Conservation (phyloP, 768 basidiomycete species). For the Hortiboletus campestris region DNA sequence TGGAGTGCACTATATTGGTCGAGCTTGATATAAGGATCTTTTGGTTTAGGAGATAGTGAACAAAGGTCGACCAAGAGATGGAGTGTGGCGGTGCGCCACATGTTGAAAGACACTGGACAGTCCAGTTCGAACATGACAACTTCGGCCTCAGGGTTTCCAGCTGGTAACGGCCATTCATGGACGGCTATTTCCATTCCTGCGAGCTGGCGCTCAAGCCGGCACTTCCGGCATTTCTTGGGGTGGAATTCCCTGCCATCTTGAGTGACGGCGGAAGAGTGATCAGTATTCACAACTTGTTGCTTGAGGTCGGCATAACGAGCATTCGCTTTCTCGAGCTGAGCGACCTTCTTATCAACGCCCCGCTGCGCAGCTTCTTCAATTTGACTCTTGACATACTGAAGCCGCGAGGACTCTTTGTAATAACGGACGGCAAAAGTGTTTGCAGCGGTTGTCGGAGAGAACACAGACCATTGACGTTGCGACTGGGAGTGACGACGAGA, state of each 20-base stretch:
- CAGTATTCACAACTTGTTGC: slow-evolving; percentile 2
- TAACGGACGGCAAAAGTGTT: slow-evolving; percentile 37
- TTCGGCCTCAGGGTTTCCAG: slow-evolving; percentile 18
- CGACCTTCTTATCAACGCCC: slow-evolving; percentile 23
- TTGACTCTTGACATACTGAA: slow-evolving; percentile 24
- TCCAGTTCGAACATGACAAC: slow-evolving; percentile 42
- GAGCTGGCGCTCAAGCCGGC: slow-evolving; percentile 24
- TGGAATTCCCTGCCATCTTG: slow-evolving; percentile 7
- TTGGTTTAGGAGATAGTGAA: background rate
- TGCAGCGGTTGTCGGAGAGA: slow-evolving; percentile 19
- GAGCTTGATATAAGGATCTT: slow-evolving; percentile 17
- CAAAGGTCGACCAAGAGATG: slow-evolving; percentile 38
- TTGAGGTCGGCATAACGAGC: slow-evolving; percentile 18
- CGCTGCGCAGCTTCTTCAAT: slow-evolving; percentile 32
- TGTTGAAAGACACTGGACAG: slow-evolving; percentile 38
- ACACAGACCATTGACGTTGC: slow-evolving; percentile 36
- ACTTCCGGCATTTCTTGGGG: slow-evolving; percentile 29
- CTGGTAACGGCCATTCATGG: slow-evolving; percentile 50
- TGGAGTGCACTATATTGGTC: slow-evolving; percentile 9
- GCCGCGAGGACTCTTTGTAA: slow-evolving; percentile 25
- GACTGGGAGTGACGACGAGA: slow-evolving; percentile 22
- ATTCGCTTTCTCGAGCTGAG: slow-evolving; percentile 30
- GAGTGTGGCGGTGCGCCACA: slow-evolving; percentile 46
- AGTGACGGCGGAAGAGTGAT: background rate
- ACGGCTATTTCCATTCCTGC: slow-evolving; percentile 31